Evolutionary conservation across 129 eudicot genomes (phyloP).

Genomic region (Centella asiatica): DNA sequence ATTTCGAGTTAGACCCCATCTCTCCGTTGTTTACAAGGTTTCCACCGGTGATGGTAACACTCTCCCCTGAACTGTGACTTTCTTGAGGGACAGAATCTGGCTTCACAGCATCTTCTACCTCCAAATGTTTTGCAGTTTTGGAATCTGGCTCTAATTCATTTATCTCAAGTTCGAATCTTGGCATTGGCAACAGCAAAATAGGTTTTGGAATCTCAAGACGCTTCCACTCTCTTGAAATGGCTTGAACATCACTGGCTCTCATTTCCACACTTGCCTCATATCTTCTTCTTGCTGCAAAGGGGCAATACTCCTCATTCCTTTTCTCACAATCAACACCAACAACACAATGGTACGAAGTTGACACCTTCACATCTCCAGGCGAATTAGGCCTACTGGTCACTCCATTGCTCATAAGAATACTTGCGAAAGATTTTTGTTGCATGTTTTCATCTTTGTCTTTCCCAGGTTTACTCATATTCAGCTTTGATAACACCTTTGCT

Average conservation of each 20-base stretch:
- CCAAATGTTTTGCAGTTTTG: conserved; percentile 11
- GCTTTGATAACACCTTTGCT: conserved; percentile 46
- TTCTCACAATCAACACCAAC: conserved; percentile 14
- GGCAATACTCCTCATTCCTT: conserved; percentile 12
- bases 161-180: conserved; percentile 17
- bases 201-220: conserved; percentile 22
- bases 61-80: conserved; percentile 21
- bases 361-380: conserved; percentile 8
- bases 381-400: conserved; percentile 12
- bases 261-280: conserved; percentile 15
- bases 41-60: conserved; percentile 12
- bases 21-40: conserved; percentile 30
- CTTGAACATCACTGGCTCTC: conserved; percentile 15
- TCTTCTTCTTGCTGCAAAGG: conserved; percentile 7
- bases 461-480: conserved; percentile 26
- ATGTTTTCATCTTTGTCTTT: conserved; percentile 22
- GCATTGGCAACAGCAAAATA: conserved; percentile 13
- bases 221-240: conserved; percentile 19
- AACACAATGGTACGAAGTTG: conserved; percentile 7
- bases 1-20: conserved; percentile 23
- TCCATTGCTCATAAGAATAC: conserved; percentile 14
- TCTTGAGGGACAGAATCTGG: conserved; percentile 17
- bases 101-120: conserved; percentile 14
- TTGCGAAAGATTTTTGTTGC: conserved; percentile 19
- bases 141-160: conserved; percentile 26